Base-by-base conservation (phyloP, 1,284 basidiomycete genomes). In the Boletus chippewaensis region DNA sequence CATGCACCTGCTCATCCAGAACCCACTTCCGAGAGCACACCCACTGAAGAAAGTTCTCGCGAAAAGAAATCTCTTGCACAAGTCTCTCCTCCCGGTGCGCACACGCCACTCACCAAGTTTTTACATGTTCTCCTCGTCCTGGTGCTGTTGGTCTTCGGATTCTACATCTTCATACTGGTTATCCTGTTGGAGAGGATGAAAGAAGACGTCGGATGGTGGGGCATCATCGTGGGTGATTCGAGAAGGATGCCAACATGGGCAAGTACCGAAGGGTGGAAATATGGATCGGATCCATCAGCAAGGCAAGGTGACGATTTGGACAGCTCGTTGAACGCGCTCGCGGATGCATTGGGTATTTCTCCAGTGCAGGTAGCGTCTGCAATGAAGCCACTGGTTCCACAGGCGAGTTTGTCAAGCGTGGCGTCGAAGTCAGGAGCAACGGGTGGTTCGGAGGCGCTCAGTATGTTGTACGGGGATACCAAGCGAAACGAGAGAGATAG, bases 301-400 rank as follows among this genome's bases (percentile, higher is more conserved):
- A 9, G 12, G 26, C 4, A 32, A 11, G 16, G 20, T 5, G 52
- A 18, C 0, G 45, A 64, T n/a, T n/a, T 58, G 28, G 81, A 85
- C 57, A 68, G 72, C 5, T 71, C 74, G 34, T 78, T 87, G 49
- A 74, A 77, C 47, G 77, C 74, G 16, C 70, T 87, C 13, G 84
- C 84, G 12, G 64, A 68, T 7, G 78, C 76, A 18, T 68, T 87
- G 26, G 84, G 81, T 2, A 76, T 87, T 62, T 74, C 78, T 3
- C 73, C 80, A 12, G 68, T 69, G 32, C 79, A 83, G 42, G 69
- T 87, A 3, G 82, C 83, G 2, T 71, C 70, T 22, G 83, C 81
- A 1, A 80, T 87, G 48, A 70, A 71, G 49, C 71, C 79, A 29
- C 65, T 80, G 55, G 75, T 84, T 20, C 80, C 83, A 1, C 76